Evolutionary conservation across 345 rosid genomes (phyloP).

Genomic region (Carallia brachiata): DNA sequence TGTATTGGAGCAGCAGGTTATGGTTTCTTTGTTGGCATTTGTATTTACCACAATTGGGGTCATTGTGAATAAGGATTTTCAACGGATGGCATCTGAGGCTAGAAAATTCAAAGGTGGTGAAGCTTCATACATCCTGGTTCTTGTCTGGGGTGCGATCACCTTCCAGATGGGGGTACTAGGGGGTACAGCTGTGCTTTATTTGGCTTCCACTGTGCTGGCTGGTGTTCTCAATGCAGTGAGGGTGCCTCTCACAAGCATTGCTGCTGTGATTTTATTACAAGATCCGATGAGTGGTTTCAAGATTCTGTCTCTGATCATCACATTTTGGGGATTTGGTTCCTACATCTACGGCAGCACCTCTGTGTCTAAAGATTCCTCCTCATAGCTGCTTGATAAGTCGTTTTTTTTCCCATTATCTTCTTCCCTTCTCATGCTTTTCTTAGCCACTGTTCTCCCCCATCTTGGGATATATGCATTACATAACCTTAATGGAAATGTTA

Average conservation of each 20-base stretch:
- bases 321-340: conserved; percentile 79
- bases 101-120: conserved; percentile 19
- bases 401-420: background rate
- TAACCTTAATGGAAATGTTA: too few relatives aligned
- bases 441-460: too few relatives aligned
- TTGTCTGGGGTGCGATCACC: conserved; percentile 59
- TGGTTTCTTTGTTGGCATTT: conserved; percentile 70
- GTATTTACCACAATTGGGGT: conserved; percentile 46
- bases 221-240: conserved; percentile 87
- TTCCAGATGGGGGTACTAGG: conserved; percentile 80
- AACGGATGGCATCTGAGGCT: conserved; percentile 35
- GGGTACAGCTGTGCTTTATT: conserved; percentile 60
- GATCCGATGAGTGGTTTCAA: conserved; percentile 93
- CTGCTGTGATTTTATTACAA: conserved; percentile 67
- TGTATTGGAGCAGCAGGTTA: conserved; percentile 79
- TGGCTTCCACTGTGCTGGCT: conserved; percentile 73
- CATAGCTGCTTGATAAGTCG: background rate
- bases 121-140: background rate
- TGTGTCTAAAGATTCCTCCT: conserved; percentile 18
- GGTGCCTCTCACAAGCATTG: conserved; percentile 75
- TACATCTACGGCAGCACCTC: conserved; percentile 63
- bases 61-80: conserved; percentile 21
- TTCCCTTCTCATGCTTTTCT: too few relatives aligned
- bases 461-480: too few relatives aligned
- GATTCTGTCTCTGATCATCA: conserved; percentile 68